Conservation (phyloP, 164 flowering plant genomes). For the Berberis vulgaris region DNA sequence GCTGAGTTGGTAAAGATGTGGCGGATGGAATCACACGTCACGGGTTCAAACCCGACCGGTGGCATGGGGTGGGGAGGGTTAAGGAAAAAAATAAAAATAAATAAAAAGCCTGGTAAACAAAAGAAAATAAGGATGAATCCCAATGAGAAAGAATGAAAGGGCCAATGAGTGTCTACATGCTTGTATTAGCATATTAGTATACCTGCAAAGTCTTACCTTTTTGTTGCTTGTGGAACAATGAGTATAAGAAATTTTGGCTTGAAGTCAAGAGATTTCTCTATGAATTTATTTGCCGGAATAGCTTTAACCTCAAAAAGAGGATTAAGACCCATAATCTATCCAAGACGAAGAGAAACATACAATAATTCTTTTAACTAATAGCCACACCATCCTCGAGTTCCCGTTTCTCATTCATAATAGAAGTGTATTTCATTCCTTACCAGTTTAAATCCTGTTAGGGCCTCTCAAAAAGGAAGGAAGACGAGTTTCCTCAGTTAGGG, state of each 20-base stretch:
- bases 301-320: constrained; percentile 87
- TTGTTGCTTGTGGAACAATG: constrained; percentile 46
- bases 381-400: neutral
- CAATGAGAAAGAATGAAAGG: neutral
- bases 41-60: too few relatives aligned
- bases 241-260: constrained; percentile 81
- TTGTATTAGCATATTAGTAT: neutral
- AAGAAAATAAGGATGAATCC: neutral
- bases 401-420: neutral
- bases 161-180: neutral
- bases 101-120: neutral
- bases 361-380: neutral
- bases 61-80: too few relatives aligned
- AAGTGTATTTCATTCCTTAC: neutral
- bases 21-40: too few relatives aligned
- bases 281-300: constrained; percentile 61
- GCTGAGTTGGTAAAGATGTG: too few relatives aligned
- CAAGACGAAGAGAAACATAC: too few relatives aligned
- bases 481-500: too few relatives aligned
- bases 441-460: neutral
- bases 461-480: too few relatives aligned
- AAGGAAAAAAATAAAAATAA: too few relatives aligned
- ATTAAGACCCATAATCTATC: constrained; percentile 65
- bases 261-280: constrained; percentile 78
- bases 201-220: constrained; percentile 36